A percentile compares a stretch with the other conserved stretches of the same genome.
Conservation (phyloP, 2,329 filamentous ascomycete genomes). For the Cytospora piceicola region DNA sequence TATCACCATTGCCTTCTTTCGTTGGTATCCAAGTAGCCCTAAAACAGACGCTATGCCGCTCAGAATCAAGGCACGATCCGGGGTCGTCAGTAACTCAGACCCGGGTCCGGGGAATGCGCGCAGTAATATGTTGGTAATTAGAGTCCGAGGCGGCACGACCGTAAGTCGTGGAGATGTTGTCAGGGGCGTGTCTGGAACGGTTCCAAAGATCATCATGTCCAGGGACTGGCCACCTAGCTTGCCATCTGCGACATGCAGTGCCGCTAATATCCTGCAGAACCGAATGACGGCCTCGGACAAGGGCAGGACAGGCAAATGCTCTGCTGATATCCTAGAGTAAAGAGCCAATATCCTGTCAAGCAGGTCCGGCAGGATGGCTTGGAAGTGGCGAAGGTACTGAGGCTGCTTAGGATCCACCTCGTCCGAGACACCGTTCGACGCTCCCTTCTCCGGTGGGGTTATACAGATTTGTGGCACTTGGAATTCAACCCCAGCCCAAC, state of each 20-base stretch:
- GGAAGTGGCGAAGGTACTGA: slow-evolving; percentile 57
- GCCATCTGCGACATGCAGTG: slow-evolving; percentile 68
- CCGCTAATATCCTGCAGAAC: slow-evolving; percentile 70
- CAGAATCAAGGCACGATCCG: slow-evolving; percentile 78
- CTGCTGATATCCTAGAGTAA: slow-evolving; percentile 71
- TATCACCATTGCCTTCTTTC: slow-evolving; percentile 90
- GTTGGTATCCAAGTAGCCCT: slow-evolving; percentile 74
- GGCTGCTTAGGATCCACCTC: slow-evolving; percentile 53
- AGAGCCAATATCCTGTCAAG: slow-evolving; percentile 74
- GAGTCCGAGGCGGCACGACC: slow-evolving; percentile 60
- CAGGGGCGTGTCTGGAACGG: slow-evolving; percentile 52
- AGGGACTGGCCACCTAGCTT: slow-evolving; percentile 63
- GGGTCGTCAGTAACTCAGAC: slow-evolving; percentile 69
- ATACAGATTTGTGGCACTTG: slow-evolving; percentile 66
- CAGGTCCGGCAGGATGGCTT: slow-evolving; percentile 70
- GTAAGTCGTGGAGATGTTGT: slow-evolving; percentile 60
- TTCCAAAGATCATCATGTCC: slow-evolving; percentile 68
- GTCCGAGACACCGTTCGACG: slow-evolving; percentile 40
- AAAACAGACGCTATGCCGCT: slow-evolving; percentile 88
- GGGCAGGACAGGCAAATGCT: slow-evolving; percentile 72
- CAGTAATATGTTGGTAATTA: slow-evolving; percentile 68
- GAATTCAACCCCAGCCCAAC: slow-evolving; percentile 84
- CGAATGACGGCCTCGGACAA: slow-evolving; percentile 75
- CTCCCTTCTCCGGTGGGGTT: slow-evolving; percentile 52
- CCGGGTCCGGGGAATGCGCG: slow-evolving; percentile 71